Base-by-base conservation (phyloP, 192 early-diverging fungal genomes). In the Entophlyctis luteolus region DNA sequence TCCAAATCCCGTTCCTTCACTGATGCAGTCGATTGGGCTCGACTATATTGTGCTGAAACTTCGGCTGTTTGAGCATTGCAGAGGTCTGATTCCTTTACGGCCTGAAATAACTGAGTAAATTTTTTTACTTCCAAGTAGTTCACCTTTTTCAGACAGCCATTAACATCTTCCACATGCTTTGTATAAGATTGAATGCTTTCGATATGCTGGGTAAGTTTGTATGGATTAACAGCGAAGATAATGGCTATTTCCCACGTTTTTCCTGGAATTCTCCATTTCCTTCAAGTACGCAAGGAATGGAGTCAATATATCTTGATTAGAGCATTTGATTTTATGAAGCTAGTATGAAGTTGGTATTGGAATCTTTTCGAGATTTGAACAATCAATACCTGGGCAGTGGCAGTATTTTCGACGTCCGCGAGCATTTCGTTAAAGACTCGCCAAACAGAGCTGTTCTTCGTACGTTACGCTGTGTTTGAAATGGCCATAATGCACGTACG, bases 201-300 rank as follows among this genome's bases (percentile, higher is more conserved):
- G n/a, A 68, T 65, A 48, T 78, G 77, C 73, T 77, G 46, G 18
- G 62, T 52, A 38, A 3, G 32, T 53, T 35, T n/a, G 12, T 33
- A 36, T 42, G 6, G 31, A 28, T 42, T 8, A 22, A 31, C 14
- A 39, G n/a, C n/a, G 22, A 52, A 57, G 20, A 5, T 53, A 20
- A 18, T 1, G 8, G 8, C 18, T 25, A 28, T 5, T 16, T 37
- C 53, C 12, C 18, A 70, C 68, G 5, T 38, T 8, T 47, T 75
- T 75, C n/a, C 68, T 59, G 32, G 56, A 57, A 3, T 38, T 49
- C 34, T 79, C 77, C 77, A 79, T 79, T 57, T 75, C 73, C 57
- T 71, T 75, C 47, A 79, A 70, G 46, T 71, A 52, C 0, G 42
- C 55, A 6, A 36, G 6, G 56, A 79, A 75, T 2, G 77, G 73